Percentiles rank a stretch among this genome's conserved stretches.
phyloP scores from a whole-genome alignment of 2,329 filamentous ascomycete genomes.

The Aspergillus fructus region DNA sequence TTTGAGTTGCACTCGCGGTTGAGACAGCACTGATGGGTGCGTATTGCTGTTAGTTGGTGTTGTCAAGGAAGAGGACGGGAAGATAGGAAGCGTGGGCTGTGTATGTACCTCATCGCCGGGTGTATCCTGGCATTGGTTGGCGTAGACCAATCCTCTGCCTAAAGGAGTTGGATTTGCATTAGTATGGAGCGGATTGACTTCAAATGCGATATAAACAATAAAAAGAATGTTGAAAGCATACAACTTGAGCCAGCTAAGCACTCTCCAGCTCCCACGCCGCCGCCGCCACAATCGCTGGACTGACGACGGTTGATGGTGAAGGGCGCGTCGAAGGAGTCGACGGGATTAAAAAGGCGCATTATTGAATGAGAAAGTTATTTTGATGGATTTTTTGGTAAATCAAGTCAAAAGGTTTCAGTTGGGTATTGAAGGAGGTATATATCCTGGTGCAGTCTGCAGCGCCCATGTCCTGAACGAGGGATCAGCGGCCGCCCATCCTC shows the following conservation, averaged over 20 bases:
- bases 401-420: background rate
- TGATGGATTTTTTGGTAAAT: background rate
- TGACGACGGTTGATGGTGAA: background rate
- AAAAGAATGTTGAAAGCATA: background rate
- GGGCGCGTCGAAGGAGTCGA: background rate
- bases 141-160: slow-evolving; percentile 12
- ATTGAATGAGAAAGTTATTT: background rate
- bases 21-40: slow-evolving; percentile 8
- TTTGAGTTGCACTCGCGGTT: slow-evolving; percentile 1
- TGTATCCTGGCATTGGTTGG: slow-evolving; percentile 7
- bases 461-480: no score
- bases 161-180: background rate
- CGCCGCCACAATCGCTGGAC: background rate
- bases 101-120: background rate
- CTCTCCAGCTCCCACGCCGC: background rate
- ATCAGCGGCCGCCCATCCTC: background rate
- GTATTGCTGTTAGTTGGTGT: background rate
- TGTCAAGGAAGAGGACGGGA: background rate
- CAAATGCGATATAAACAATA: background rate
- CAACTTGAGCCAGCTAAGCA: background rate
- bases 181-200: background rate
- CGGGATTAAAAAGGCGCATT: slow-evolving; percentile 4
- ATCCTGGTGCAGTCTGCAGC: background rate
- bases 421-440: background rate
- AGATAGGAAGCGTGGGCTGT: background rate